Percentiles rank a stretch among this genome's conserved stretches.
phyloP scores from a whole-genome alignment of 768 basidiomycete genomes.

The Suillus cothurnatus region DNA sequence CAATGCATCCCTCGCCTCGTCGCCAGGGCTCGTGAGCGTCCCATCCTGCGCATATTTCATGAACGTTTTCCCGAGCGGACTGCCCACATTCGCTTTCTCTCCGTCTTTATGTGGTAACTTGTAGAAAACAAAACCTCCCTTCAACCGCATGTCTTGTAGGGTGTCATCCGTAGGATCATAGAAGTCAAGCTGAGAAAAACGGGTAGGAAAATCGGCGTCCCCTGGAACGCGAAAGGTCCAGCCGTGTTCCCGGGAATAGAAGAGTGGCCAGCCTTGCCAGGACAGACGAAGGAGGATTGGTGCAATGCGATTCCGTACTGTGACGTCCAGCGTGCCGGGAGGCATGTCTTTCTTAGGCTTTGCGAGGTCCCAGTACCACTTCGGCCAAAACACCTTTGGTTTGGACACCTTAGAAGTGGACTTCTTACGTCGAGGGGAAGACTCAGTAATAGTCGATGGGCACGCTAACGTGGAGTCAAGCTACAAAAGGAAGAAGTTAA shows the following conservation, averaged over 20 bases:
- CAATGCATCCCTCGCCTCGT: conserved; percentile 81
- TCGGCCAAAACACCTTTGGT: conserved; percentile 76
- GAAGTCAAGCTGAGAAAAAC: conserved; percentile 55
- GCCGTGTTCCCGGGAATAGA: conserved; percentile 83
- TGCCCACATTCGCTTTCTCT: conserved; percentile 91
- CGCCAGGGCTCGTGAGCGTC: conserved; percentile 78
- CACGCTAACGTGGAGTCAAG: conserved; percentile 54
- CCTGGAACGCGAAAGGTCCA: conserved; percentile 86
- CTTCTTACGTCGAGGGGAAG: conserved; percentile 29
- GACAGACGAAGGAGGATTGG: conserved; percentile 85
- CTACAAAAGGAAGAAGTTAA: conserved; percentile 35
- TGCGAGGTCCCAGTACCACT: conserved; percentile 94
- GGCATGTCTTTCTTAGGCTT: conserved; percentile 67
- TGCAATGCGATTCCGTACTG: conserved; percentile 78
- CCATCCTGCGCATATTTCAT: conserved; percentile 88
- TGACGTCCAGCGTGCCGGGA: conserved; percentile 81
- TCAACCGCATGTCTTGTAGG: conserved; percentile 51
- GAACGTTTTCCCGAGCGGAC: conserved; percentile 86
- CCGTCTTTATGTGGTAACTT: conserved; percentile 97
- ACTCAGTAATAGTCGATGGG: conserved; percentile 1
- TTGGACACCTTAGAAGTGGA: conserved; percentile 35
- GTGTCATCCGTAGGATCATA: conserved; percentile 61
- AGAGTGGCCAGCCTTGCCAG: conserved; percentile 87
- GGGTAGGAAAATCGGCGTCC: conserved; percentile 45
- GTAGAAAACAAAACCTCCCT: conserved; percentile 71